These are phyloP conservation scores for Hirsutella minnesotensis DNA, from an alignment of 2,329 filamentous ascomycete genomes.

Conservation along the genomic window DNA sequence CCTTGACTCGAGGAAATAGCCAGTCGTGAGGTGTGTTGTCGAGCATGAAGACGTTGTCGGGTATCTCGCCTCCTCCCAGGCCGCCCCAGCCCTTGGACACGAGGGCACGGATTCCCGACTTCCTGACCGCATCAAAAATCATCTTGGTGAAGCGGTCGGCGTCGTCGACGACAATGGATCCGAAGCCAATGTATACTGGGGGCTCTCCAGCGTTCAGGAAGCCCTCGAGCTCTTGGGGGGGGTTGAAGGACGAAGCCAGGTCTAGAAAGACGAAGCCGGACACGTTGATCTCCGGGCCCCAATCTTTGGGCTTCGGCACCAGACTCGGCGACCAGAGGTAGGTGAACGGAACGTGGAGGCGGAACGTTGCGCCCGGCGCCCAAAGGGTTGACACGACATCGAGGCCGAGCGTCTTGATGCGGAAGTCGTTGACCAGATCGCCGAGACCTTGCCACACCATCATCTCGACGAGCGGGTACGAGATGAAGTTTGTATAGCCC, in stretches of 20 bases:
- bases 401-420: slow-evolving; percentile 54
- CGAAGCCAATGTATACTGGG: slow-evolving; percentile 66
- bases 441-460: slow-evolving; percentile 86
- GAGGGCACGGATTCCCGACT: slow-evolving; percentile 56
- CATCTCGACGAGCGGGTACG: slow-evolving; percentile 70
- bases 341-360: slow-evolving; percentile 63
- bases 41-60: slow-evolving; percentile 58
- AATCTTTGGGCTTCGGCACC: slow-evolving; percentile 56
- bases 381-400: slow-evolving; percentile 67
- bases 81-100: slow-evolving; percentile 70
- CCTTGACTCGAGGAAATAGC: slow-evolving; percentile 56
- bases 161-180: slow-evolving; percentile 65
- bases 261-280: slow-evolving; percentile 72
- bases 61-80: slow-evolving; percentile 44
- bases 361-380: slow-evolving; percentile 62
- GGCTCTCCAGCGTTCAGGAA: slow-evolving; percentile 46
- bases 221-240: slow-evolving; percentile 39
- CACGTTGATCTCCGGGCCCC: slow-evolving; percentile 59
- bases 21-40: slow-evolving; percentile 68
- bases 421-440: slow-evolving; percentile 65
- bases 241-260: slow-evolving; percentile 47
- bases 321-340: slow-evolving; percentile 61
- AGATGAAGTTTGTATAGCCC: slow-evolving; percentile 69
- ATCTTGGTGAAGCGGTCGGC: slow-evolving; percentile 55
- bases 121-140: slow-evolving; percentile 57